phyloP scores from a whole-genome alignment of 78 protist genomes.

The Ministeria vibrans region DNA sequence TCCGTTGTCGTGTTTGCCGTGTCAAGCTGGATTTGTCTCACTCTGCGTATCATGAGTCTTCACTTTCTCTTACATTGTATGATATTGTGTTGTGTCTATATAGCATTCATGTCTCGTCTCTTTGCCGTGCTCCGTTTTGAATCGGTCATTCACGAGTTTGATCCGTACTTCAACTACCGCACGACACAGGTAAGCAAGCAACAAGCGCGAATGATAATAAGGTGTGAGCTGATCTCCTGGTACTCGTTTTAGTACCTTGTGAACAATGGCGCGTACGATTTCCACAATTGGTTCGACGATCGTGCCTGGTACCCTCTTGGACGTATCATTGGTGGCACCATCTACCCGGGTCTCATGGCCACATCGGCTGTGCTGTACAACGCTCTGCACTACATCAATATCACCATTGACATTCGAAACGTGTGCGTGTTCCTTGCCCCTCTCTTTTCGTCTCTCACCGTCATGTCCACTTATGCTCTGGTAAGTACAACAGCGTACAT shows the following conservation, averaged over 20 bases:
- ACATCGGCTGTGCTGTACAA: conserved; percentile 81
- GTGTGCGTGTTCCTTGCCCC: conserved; percentile 95
- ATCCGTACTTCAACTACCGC: conserved; percentile 63
- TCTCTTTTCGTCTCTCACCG: conserved; percentile 76
- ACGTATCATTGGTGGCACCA: conserved; percentile 93
- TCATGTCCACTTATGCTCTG: conserved; percentile 47
- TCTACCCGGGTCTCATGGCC: conserved; percentile 96
- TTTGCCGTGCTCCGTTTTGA: conserved; percentile 91
- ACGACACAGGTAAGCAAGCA: too few species aligned
- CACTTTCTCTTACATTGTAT: not conserved
- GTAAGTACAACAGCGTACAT: too few species aligned
- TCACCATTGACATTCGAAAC: conserved; percentile 77
- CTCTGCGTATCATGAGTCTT: too few species aligned
- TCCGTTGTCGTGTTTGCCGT: too few species aligned
- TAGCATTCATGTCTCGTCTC: conserved; percentile 85
- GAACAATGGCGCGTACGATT: conserved; percentile 72
- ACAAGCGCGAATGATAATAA: too few species aligned
- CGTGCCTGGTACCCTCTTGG: conserved; percentile 98
- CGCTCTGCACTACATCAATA: conserved; percentile 53
- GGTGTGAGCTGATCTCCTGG: too few species aligned
- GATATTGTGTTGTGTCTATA: not conserved
- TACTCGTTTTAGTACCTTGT: too few species aligned
- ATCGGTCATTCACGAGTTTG: conserved; percentile 86
- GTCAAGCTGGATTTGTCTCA: too few species aligned
- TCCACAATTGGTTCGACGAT: conserved; percentile 92